These are phyloP conservation scores for Plantago ovata DNA, from an alignment of 257 asterid species.

Conservation along the genomic window DNA sequence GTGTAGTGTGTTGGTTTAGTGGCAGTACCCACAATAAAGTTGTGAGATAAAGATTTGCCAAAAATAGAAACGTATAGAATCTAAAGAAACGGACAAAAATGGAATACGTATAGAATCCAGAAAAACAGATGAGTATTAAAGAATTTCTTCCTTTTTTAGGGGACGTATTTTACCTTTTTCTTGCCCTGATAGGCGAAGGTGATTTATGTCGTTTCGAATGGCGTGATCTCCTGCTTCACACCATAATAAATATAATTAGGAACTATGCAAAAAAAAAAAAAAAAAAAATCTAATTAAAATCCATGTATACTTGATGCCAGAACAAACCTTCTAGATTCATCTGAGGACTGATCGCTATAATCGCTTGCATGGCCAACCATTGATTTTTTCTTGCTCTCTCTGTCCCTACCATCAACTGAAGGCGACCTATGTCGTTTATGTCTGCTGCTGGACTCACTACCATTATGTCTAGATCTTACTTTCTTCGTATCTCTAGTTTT, in stretches of 20 bases:
- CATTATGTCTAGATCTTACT: slow-evolving; percentile 58
- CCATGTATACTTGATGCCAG: slow-evolving; percentile 1
- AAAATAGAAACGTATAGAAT: no score
- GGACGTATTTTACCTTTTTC: slow-evolving; percentile 60
- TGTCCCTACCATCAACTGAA: slow-evolving; percentile 54
- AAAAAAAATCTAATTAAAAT: neutral
- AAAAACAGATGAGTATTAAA: slow-evolving; percentile 5
- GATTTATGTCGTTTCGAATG: slow-evolving; percentile 64
- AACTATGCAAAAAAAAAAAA: slow-evolving; percentile 2
- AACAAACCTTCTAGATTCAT: slow-evolving; percentile 65
- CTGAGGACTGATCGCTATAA: slow-evolving; percentile 69
- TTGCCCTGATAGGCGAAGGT: slow-evolving; percentile 72
- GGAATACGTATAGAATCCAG: no score
- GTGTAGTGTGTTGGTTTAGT: no score
- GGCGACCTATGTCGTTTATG: slow-evolving; percentile 62
- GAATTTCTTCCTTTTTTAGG: slow-evolving; percentile 5
- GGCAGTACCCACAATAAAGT: no score
- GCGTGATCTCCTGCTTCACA: slow-evolving; percentile 60
- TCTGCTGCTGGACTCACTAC: slow-evolving; percentile 56
- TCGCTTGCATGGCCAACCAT: slow-evolving; percentile 39
- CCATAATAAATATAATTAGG: slow-evolving; percentile 21
- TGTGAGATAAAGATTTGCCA: no score
- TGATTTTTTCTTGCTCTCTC: slow-evolving; percentile 51
- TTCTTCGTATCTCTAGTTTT: slow-evolving; percentile 53
- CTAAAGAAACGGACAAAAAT: no score